These are phyloP conservation scores for Neofusicoccum laricinum DNA, from an alignment of 2,329 filamentous ascomycete genomes.

Conservation along the genomic window DNA sequence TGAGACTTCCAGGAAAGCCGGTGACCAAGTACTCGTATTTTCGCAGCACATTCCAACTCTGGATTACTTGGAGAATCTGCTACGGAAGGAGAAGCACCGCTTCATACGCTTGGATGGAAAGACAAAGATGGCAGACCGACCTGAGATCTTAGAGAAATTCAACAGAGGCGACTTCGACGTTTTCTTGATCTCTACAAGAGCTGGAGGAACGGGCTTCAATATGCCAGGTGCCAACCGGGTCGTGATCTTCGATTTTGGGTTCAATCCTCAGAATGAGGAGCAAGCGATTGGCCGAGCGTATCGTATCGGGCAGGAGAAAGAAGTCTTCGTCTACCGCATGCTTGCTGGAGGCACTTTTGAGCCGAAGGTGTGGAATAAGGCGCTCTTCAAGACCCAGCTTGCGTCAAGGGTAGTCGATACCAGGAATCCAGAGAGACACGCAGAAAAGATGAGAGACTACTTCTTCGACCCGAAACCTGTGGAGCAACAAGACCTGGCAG, in stretches of 20 bases:
- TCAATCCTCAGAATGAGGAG: constrained; percentile 77
- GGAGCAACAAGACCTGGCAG: constrained; percentile 49
- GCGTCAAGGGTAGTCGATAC: constrained; percentile 79
- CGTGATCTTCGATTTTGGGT: constrained; percentile 79
- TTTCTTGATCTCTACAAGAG: constrained; percentile 78
- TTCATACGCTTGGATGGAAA: constrained; percentile 66
- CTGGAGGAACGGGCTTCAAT: constrained; percentile 81
- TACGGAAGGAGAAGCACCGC: constrained; percentile 47
- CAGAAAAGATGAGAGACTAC: constrained; percentile 52
- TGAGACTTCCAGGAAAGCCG: constrained; percentile 55
- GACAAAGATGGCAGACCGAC: constrained; percentile 54
- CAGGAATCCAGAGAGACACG: constrained; percentile 69
- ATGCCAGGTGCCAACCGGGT: constrained; percentile 81
- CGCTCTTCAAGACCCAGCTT: constrained; percentile 80
- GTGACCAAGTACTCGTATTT: constrained; percentile 80
- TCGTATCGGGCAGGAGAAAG: constrained; percentile 76
- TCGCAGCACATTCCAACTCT: constrained; percentile 69
- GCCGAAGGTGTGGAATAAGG: constrained; percentile 66
- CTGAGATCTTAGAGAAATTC: constrained; percentile 59
- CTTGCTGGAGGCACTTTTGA: constrained; percentile 78
- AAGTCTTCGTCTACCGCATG: constrained; percentile 82
- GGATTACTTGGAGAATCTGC: constrained; percentile 62
- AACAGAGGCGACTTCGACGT: constrained; percentile 58
- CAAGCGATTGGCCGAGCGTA: constrained; percentile 86
- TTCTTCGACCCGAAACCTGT: constrained; percentile 58